These are phyloP conservation scores for Monilinia laxa DNA, from an alignment of 2,329 filamentous ascomycete genomes.

Conservation along the genomic window DNA sequence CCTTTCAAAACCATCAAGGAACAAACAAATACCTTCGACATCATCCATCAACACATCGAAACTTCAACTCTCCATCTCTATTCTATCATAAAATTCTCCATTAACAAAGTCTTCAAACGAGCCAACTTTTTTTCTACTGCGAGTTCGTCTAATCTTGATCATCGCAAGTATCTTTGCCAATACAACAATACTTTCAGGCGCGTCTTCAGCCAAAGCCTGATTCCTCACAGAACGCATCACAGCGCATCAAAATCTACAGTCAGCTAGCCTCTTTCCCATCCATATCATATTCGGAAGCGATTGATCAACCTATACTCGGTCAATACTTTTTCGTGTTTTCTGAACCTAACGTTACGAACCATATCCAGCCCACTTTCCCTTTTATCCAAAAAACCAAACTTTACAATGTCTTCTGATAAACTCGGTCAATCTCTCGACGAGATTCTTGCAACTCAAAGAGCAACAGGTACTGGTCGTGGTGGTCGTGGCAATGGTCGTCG, in stretches of 20 bases:
- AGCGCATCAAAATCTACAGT: constrained; percentile 34
- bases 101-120: not conserved
- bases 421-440: constrained; percentile 97
- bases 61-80: constrained; percentile 10
- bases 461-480: constrained; percentile 29
- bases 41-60: constrained; percentile 9
- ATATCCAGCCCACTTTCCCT: constrained; percentile 33
- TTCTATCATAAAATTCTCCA: not conserved
- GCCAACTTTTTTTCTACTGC: not conserved
- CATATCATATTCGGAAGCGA: constrained; percentile 28
- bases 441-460: constrained; percentile 70
- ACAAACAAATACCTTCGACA: constrained; percentile 29
- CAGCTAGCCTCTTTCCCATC: constrained; percentile 35
- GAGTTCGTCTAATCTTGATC: constrained; percentile 35
- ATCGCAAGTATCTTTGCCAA: constrained; percentile 34
- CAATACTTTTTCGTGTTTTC: constrained; percentile 32
- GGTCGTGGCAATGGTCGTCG: constrained; percentile 48
- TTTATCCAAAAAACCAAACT: constrained; percentile 30
- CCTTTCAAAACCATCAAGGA: constrained; percentile 16
- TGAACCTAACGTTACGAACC: constrained; percentile 39
- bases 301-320: constrained; percentile 33
- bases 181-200: constrained; percentile 16
- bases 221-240: constrained; percentile 31
- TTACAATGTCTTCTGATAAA: constrained; percentile 87
- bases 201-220: constrained; percentile 30